Base-by-base conservation (phyloP, 2,329 filamentous ascomycete species). In the Tolypocladium pustulatum region DNA sequence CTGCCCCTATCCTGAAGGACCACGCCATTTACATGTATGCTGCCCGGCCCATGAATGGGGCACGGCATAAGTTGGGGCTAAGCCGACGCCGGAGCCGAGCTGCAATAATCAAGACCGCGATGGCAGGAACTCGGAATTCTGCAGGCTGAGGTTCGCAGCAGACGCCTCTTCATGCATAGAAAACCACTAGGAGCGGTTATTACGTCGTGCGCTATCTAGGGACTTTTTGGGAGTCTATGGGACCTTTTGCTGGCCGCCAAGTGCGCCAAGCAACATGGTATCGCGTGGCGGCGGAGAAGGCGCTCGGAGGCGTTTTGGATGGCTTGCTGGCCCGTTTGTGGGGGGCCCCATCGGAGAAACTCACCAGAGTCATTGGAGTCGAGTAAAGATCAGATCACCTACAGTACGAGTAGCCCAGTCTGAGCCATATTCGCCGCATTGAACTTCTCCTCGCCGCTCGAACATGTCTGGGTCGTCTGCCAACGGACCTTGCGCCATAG, bases 221-320 rank as follows among this genome's bases (percentile, higher is more conserved):
- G 46, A 60, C 59, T 51, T 60, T 60, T 57, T 54, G 43, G 41
- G 10, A 25, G n/a, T 46, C 9, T 46, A 25, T 46, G 41, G 41
- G 41, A 60, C 59, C 54, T 60, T 60, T 57, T 57, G 52, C 32
- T 49, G 37, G 43, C 54, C 40, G 57, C 59, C 59, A 58, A 60
- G 59, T 10, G 27, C n/a, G 57, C 59, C 59, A 58, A 60, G 59
- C 27, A 17, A 2, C 22, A 30, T 25, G 52, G n/a, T 34, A n/a
- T 51, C 27, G 8, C 8, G 9, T 32, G 49, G 27, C 46, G 25
- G 27, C 49, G 30, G 49, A 34, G 41, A 46, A 25, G 41, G 41
- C 41, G 41, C n/a, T 25, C 17, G 49, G 49, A n/a, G 49, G 27
- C 27, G 30, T 30, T 30, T 49, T 17, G 30, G 30, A 12, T 20